Percentiles rank a stretch among this genome's conserved stretches.
phyloP scores from a whole-genome alignment of 441 rosid species.

The Arabidopsis hybrid region DNA sequence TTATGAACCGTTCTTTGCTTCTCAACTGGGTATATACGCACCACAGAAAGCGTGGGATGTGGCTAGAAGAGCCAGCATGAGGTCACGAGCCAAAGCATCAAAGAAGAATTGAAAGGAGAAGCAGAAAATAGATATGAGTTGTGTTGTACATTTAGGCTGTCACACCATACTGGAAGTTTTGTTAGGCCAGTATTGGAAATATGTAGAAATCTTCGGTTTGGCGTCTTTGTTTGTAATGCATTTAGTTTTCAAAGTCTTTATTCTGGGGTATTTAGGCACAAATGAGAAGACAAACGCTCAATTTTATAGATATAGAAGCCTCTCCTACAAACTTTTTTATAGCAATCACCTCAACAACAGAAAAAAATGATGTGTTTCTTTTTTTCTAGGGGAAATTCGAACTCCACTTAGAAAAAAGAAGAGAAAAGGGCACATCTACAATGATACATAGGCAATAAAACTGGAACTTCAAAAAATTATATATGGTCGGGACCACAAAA shows the following conservation, averaged over 20 bases:
- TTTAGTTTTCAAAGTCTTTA: background rate
- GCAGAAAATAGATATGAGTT: background rate
- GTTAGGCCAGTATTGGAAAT: conserved; percentile 28
- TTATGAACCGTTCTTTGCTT: conserved; percentile 93
- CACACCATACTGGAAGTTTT: conserved; percentile 32
- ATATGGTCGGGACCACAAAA: conserved; percentile 18
- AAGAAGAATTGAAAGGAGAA: conserved; percentile 48
- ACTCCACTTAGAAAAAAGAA: conserved; percentile 18
- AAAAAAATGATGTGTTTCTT: conserved; percentile 34
- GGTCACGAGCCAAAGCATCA: conserved; percentile 55
- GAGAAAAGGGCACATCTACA: conserved; percentile 59
- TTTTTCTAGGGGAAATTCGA: conserved; percentile 29
- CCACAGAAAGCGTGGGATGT: conserved; percentile 99
- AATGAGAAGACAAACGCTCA: conserved; percentile 2
- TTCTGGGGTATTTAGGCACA: background rate
- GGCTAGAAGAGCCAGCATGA: conserved; percentile 90
- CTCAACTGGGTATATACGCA: conserved; percentile 80
- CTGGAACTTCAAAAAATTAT: conserved; percentile 54
- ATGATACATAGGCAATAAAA: conserved; percentile 51
- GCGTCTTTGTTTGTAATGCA: conserved; percentile 18
- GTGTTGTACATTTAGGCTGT: conserved; percentile 34
- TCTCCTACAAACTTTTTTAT: conserved; percentile 33
- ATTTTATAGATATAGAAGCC: conserved; percentile 35
- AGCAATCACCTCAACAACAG: conserved; percentile 33
- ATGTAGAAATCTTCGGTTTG: background rate